These are phyloP conservation scores for Ophiostoma sp. DNA, from an alignment of 2,329 filamentous ascomycete species.

Conservation along the genomic window DNA sequence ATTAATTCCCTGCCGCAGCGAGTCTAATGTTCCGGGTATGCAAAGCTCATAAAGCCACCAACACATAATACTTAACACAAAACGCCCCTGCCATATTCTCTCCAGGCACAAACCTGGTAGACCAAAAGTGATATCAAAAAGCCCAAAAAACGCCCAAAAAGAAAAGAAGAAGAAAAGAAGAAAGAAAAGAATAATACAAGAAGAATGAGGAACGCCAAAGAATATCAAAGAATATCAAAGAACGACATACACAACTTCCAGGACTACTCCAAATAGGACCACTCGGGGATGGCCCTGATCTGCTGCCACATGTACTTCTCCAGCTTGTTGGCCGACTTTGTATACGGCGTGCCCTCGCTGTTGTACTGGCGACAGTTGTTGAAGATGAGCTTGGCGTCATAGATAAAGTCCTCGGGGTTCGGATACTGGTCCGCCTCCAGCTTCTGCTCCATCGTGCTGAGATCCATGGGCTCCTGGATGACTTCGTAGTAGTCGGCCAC, in stretches of 20 bases:
- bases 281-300: slow-evolving; percentile 87
- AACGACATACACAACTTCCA: slow-evolving; percentile 27
- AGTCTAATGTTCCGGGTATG: not conserved
- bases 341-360: slow-evolving; percentile 89
- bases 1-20: not conserved
- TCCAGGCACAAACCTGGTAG: not conserved
- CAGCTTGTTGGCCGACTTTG: slow-evolving; percentile 88
- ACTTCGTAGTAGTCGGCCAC: slow-evolving; percentile 99
- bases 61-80: not conserved
- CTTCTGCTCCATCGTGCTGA: slow-evolving; percentile 91
- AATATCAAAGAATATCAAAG: not conserved
- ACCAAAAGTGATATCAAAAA: slow-evolving; percentile 4
- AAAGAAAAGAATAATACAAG: not conserved
- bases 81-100: not conserved
- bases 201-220: not conserved
- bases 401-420: slow-evolving; percentile 86
- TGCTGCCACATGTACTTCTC: slow-evolving; percentile 94
- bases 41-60: not conserved
- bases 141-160: not conserved
- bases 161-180: not conserved
- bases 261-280: slow-evolving; percentile 59
- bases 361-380: slow-evolving; percentile 96
- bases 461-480: slow-evolving; percentile 96
- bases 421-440: slow-evolving; percentile 90
- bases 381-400: slow-evolving; percentile 83